These are phyloP conservation scores for Akanthomyces dipterigenus DNA, from an alignment of 2,329 filamentous ascomycete species.

Conservation along the genomic window DNA sequence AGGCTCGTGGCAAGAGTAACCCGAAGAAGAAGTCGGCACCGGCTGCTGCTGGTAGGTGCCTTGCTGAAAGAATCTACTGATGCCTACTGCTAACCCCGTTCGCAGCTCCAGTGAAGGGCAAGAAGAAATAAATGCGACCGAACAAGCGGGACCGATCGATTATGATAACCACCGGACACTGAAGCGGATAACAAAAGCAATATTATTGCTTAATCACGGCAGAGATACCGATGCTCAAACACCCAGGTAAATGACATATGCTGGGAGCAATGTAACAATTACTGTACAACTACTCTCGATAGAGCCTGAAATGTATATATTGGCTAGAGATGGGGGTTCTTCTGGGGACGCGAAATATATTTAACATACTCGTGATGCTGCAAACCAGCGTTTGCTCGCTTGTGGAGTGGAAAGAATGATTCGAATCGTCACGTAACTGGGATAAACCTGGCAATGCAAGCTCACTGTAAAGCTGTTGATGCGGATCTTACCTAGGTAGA, in stretches of 20 bases:
- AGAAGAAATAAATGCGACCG: slow-evolving; percentile 17
- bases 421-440: too few species aligned
- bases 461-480: neutral
- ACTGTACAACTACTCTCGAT: slow-evolving; percentile 9
- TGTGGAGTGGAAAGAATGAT: neutral
- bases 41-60: slow-evolving; percentile 22
- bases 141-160: neutral
- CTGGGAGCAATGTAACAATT: slow-evolving; percentile 5
- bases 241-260: neutral
- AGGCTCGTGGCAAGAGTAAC: slow-evolving; percentile 75
- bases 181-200: neutral
- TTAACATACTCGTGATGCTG: neutral
- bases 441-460: neutral
- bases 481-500: neutral
- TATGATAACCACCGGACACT: neutral
- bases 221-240: neutral
- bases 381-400: neutral
- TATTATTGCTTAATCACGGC: neutral
- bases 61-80: neutral
- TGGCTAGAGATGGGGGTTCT: neutral
- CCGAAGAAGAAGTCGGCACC: slow-evolving; percentile 77
- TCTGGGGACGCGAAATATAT: too few species aligned
- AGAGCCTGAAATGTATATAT: neutral
- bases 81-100: neutral
- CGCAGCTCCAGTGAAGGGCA: slow-evolving; percentile 20